Evolutionary conservation across 768 basidiomycete species (phyloP), one percentile per base, ranked within the genome.

Genomic region (Terana coerulea): DNA sequence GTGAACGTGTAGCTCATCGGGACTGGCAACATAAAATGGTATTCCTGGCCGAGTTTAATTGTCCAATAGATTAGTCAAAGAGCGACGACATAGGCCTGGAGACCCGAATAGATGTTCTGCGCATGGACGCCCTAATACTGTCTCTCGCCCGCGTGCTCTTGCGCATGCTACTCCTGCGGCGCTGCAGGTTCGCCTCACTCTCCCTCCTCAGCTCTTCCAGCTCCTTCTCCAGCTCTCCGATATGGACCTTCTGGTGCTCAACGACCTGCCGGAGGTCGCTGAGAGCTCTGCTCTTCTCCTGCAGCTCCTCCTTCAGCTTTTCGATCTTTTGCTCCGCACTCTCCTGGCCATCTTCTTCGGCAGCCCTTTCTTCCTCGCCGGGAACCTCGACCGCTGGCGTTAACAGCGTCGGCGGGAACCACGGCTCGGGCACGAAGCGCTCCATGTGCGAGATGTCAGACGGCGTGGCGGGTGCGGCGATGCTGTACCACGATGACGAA

Each of bases 401-500:
- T 19, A 53, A 39, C 37, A 34, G 43, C 17, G 54, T 21, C 7
- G 55, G 55, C 31, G 55, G 51, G 29, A 57, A 57, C 55, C 55
- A 57, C 35, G 55, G 55, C 17, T 52, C 52, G 8, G 55, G 55
- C 17, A 57, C 29, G 30, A 40, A 19, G 19, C 21, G 24, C 35
- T 28, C 29, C 6, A 14, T 22, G 11, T 49, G 19, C 30, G 47
- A 39, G 33, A 57, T 49, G 25, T 19, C 43, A 8, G 51, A 52
- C 24, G 55, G 51, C n/a, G 49, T 39, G 5, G 29, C 37, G 10
- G 46, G 47, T n/a, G 48, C 40, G 2, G 40, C 41, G 6, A 53
- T 35, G 7, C 45, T 57, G 51, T 57, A 57, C 55, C 55, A 57
- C 24, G 51, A 53, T 19, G 46, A 41, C 25, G 50, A 55, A n/a